Evolutionary conservation across 2,329 filamentous ascomycete genomes (phyloP).

Genomic region (Talaromyces sp.): DNA sequence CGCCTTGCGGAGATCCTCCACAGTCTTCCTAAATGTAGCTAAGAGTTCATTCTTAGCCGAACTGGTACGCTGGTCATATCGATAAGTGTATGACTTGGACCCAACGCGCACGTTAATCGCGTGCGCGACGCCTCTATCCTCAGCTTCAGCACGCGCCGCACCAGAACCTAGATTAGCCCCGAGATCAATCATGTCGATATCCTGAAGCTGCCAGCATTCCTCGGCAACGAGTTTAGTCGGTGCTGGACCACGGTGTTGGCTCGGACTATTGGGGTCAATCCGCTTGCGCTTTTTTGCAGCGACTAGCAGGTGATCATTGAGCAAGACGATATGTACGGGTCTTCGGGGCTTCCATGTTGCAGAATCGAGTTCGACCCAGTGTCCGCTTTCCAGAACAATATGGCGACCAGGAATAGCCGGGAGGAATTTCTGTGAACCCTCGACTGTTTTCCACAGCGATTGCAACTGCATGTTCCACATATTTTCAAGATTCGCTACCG

Average conservation of each 20-base stretch:
- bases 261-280: constrained; percentile 54
- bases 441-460: constrained; percentile 92
- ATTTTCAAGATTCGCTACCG: constrained; percentile 68
- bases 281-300: constrained; percentile 91
- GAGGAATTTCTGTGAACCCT: constrained; percentile 94
- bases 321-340: constrained; percentile 81
- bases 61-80: constrained; percentile 74
- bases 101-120: constrained; percentile 88
- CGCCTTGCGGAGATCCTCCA: constrained; percentile 83
- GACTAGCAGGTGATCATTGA: constrained; percentile 91
- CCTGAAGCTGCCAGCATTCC: constrained; percentile 86
- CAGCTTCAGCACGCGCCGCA: constrained; percentile 32
- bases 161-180: constrained; percentile 44
- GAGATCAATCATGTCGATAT: constrained; percentile 89
- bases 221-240: constrained; percentile 80
- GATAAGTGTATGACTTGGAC: constrained; percentile 88
- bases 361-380: constrained; percentile 95
- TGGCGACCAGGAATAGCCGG: constrained; percentile 87
- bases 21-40: constrained; percentile 83
- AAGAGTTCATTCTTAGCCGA: constrained; percentile 75
- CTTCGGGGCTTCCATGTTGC: constrained; percentile 92
- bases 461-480: constrained; percentile 65
- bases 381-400: constrained; percentile 84
- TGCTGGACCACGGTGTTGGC: constrained; percentile 37
- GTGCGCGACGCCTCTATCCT: constrained; percentile 63